Evolutionary conservation across 768 basidiomycete genomes (phyloP).

Genomic region (Amanita rubescens): DNA sequence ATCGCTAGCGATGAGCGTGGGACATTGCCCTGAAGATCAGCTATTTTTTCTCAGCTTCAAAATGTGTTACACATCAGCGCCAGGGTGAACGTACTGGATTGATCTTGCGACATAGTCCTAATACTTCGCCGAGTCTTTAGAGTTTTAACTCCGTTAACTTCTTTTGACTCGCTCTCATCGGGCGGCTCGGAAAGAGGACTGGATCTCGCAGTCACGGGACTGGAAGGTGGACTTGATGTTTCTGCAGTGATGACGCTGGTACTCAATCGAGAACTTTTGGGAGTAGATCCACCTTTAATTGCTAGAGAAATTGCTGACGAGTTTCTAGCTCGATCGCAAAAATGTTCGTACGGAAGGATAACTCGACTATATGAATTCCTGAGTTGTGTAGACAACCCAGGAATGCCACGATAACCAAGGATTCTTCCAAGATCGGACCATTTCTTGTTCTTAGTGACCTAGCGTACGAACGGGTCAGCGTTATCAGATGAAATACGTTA

Average conservation of each 20-base stretch:
- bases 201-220: conserved; percentile 70
- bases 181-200: conserved; percentile 76
- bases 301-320: conserved; percentile 46
- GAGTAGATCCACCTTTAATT: conserved; percentile 33
- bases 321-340: conserved; percentile 67
- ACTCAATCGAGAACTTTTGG: conserved; percentile 40
- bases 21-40: not conserved
- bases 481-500: conserved; percentile 4
- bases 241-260: conserved; percentile 29
- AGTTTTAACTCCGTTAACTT: conserved; percentile 36
- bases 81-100: conserved; percentile 24
- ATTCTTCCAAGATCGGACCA: conserved; percentile 85
- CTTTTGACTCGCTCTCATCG: conserved; percentile 63
- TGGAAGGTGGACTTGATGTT: conserved; percentile 56
- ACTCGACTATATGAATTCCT: conserved; percentile 87
- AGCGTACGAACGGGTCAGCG: conserved; percentile 15
- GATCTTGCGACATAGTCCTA: conserved; percentile 47
- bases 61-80: not conserved
- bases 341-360: conserved; percentile 94
- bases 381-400: conserved; percentile 79
- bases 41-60: not conserved
- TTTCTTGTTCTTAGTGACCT: conserved; percentile 80
- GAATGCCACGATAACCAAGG: conserved; percentile 77
- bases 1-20: conserved; percentile 4
- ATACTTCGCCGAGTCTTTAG: conserved; percentile 43